A percentile compares a stretch with the other conserved stretches of the same genome.
phyloP scores from a whole-genome alignment of 2,329 filamentous ascomycete species.

The Ascosphaera pollenicola region DNA sequence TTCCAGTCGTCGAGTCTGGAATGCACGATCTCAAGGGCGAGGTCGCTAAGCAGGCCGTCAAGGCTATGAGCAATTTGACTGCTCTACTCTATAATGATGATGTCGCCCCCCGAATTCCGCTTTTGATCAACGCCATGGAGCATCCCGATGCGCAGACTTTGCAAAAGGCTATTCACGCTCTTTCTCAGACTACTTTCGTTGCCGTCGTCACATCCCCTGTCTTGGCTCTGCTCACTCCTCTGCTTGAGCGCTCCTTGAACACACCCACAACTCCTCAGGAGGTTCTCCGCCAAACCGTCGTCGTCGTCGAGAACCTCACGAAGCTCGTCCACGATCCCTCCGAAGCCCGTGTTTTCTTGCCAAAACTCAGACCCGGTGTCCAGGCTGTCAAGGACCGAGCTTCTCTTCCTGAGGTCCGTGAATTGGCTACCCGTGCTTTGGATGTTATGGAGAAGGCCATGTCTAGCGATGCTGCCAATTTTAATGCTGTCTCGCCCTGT shows the following conservation, averaged over 20 bases:
- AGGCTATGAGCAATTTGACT: conserved; percentile 96
- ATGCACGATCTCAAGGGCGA: conserved; percentile 99
- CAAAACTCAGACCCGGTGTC: conserved; percentile 94
- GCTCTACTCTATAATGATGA: conserved; percentile 96
- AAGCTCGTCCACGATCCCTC: conserved; percentile 99
- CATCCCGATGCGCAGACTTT: conserved; percentile 78
- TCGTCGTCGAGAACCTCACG: conserved; percentile 99
- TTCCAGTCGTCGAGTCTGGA: conserved; percentile 86
- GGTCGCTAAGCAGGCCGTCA: conserved; percentile 94
- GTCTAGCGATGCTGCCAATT: conserved; percentile 81
- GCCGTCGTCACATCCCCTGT: conserved; percentile 97
- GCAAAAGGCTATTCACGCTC: conserved; percentile 91
- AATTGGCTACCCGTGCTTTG: conserved; percentile 96
- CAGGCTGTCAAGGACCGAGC: conserved; percentile 94
- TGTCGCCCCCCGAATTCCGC: conserved; percentile 99
- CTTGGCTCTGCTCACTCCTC: conserved; percentile 95
- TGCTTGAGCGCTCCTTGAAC: conserved; percentile 94
- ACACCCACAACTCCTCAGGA: conserved; percentile 71
- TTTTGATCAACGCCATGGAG: conserved; percentile 99
- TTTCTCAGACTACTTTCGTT: conserved; percentile 99
- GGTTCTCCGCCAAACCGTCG: conserved; percentile 97
- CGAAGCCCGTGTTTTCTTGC: conserved; percentile 97
- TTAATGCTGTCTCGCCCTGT: conserved; percentile 73
- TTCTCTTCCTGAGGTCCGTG: conserved; percentile 94
- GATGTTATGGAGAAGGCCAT: conserved; percentile 88